These are phyloP conservation scores for Diutina catenulata DNA, from an alignment of 1,139 yeast genomes.

Conservation along the genomic window DNA sequence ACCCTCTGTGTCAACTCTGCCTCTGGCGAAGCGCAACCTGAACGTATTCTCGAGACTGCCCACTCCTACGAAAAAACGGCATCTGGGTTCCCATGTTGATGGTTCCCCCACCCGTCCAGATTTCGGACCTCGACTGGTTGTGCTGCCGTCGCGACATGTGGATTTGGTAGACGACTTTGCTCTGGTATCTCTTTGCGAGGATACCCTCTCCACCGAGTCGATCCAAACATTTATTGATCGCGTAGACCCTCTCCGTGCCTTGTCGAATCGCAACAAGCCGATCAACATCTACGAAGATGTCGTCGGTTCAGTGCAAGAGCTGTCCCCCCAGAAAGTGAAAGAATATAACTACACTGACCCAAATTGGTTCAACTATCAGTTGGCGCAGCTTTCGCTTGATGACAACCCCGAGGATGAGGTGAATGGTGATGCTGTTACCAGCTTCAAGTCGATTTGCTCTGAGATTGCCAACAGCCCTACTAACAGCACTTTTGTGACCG, in stretches of 20 bases:
- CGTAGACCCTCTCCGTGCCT: conserved; percentile 28
- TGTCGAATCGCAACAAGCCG: conserved; percentile 22
- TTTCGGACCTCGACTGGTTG: no score
- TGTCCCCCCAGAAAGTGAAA: conserved; percentile 22
- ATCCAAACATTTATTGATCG: conserved; percentile 27
- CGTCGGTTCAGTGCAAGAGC: conserved; percentile 6
- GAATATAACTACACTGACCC: conserved; percentile 22
- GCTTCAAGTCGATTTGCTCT: conserved; percentile 14
- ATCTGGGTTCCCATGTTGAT: no score
- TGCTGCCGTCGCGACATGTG: no score
- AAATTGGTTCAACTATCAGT: conserved; percentile 32
- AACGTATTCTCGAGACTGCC: no score
- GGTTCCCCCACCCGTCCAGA: no score
- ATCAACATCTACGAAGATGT: conserved; percentile 29
- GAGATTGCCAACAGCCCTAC: conserved; percentile 9
- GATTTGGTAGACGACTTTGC: conserved; percentile 25
- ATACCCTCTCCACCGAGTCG: conserved; percentile 6
- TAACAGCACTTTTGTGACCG: conserved; percentile 11
- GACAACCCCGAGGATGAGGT: conserved; percentile 7
- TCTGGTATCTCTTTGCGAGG: conserved; percentile 21
- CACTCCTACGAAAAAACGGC: no score
- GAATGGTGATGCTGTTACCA: conserved; percentile 11
- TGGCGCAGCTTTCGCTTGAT: conserved; percentile 17
- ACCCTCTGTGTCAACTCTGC: no score
- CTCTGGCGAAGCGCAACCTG: no score